A percentile compares a stretch with the other conserved stretches of the same genome.
Conservation (phyloP, 306 rosid genomes). For the Clitoria ternatea region DNA sequence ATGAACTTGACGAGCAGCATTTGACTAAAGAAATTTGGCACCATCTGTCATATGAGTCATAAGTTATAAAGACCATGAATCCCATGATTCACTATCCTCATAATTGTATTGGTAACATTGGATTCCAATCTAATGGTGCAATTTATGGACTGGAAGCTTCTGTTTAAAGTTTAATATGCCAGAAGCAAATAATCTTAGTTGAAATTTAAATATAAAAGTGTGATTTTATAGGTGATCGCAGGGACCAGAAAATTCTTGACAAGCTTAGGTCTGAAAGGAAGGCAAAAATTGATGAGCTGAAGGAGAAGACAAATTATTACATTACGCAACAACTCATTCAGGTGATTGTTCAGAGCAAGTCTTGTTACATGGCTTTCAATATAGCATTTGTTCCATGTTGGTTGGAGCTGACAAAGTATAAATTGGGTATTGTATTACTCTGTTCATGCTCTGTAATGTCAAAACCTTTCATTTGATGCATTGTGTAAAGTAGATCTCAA, state of each 20-base stretch:
- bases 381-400: background rate
- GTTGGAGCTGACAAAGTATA: background rate
- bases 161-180: background rate
- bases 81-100: background rate
- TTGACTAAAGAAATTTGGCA: constrained; percentile 4
- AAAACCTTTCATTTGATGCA: background rate
- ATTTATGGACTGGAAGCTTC: constrained; percentile 3
- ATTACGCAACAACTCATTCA: constrained; percentile 97
- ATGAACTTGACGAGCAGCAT: constrained; percentile 4
- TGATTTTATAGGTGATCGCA: constrained; percentile 69
- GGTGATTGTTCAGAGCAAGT: constrained; percentile 46
- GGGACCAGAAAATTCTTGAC: constrained; percentile 77
- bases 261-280: constrained; percentile 84
- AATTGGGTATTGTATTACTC: background rate
- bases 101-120: background rate
- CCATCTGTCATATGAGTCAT: background rate
- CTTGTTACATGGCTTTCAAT: constrained; percentile 1
- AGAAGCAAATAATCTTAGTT: constrained; percentile 11
- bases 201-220: background rate
- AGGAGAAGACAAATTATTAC: constrained; percentile 95
- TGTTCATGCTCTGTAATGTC: background rate
- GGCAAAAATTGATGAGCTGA: constrained; percentile 92
- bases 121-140: background rate
- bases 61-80: constrained; percentile 6
- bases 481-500: background rate